A percentile compares a stretch with the other conserved stretches of the same genome.
Conservation (phyloP, 1,284 basidiomycete genomes). For the Fistulinella cinereoalba region DNA sequence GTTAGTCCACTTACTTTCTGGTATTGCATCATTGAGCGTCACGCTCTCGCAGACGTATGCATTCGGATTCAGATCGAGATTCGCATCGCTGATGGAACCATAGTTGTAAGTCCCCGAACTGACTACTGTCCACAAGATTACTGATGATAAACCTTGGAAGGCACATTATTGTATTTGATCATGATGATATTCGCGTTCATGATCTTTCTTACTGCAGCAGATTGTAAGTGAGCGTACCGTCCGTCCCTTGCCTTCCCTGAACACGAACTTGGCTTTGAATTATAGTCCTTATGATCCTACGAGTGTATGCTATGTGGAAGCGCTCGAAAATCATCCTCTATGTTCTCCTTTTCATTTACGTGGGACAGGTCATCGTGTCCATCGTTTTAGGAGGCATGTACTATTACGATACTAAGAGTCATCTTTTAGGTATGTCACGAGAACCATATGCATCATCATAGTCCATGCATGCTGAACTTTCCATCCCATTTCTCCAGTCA, state of each 20-base stretch:
- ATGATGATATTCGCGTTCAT: neutral
- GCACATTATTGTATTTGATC: neutral
- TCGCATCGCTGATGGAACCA: no score
- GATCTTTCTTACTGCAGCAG: neutral
- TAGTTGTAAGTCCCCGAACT: neutral
- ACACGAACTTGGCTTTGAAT: neutral
- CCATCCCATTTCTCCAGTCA: no score
- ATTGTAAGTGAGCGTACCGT: neutral
- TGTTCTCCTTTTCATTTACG: neutral
- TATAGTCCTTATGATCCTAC: neutral
- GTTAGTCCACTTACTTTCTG: neutral
- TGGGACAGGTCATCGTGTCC: neutral
- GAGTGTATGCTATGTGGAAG: neutral
- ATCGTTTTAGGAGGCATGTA: neutral
- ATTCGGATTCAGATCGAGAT: neutral
- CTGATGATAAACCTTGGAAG: neutral
- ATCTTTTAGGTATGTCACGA: neutral
- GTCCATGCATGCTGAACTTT: no score
- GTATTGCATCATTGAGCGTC: neutral
- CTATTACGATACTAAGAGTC: neutral
- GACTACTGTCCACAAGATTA: neutral
- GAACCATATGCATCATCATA: no score
- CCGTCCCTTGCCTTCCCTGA: neutral
- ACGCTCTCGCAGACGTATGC: neutral
- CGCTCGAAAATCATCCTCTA: neutral